Conservation (phyloP, 2,329 filamentous ascomycete genomes). For the Penicillium rolfsii region DNA sequence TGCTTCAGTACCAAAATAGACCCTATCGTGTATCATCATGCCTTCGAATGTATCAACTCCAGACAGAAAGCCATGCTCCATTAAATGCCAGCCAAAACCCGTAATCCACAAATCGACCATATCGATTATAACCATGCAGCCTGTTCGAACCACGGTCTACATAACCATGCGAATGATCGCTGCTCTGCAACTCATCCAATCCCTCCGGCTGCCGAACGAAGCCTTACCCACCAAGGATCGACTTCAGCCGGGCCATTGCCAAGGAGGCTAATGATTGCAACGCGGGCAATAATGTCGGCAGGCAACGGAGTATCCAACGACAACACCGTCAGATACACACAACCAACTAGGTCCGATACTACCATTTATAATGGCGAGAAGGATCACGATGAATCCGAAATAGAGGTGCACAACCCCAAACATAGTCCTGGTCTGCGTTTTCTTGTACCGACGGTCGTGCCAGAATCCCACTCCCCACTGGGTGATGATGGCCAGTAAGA, state of each 20-base stretch:
- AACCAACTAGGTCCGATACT: slow-evolving; percentile 27
- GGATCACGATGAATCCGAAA: slow-evolving; percentile 32
- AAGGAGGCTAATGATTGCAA: neutral
- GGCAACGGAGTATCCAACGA: slow-evolving; percentile 24
- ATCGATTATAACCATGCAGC: neutral
- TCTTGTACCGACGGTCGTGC: slow-evolving; percentile 43
- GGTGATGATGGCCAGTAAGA: slow-evolving; percentile 38
- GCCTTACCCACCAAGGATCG: neutral
- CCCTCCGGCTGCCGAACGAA: neutral
- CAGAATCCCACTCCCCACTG: slow-evolving; percentile 46
- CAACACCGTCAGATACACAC: slow-evolving; percentile 12
- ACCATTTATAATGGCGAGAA: slow-evolving; percentile 28
- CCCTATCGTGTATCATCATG: neutral
- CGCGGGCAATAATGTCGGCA: slow-evolving; percentile 3
- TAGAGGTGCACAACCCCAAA: slow-evolving; percentile 32
- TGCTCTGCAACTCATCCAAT: neutral
- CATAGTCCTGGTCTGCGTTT: slow-evolving; percentile 13
- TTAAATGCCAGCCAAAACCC: neutral
- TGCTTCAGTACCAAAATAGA: neutral
- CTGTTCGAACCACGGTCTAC: neutral
- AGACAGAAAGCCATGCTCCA: neutral
- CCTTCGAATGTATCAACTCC: neutral
- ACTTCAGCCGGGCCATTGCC: neutral
- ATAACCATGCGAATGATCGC: neutral
- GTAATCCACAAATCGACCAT: neutral